Evolutionary conservation across 306 rosid species (phyloP).

Genomic region (Neltuma alba): DNA sequence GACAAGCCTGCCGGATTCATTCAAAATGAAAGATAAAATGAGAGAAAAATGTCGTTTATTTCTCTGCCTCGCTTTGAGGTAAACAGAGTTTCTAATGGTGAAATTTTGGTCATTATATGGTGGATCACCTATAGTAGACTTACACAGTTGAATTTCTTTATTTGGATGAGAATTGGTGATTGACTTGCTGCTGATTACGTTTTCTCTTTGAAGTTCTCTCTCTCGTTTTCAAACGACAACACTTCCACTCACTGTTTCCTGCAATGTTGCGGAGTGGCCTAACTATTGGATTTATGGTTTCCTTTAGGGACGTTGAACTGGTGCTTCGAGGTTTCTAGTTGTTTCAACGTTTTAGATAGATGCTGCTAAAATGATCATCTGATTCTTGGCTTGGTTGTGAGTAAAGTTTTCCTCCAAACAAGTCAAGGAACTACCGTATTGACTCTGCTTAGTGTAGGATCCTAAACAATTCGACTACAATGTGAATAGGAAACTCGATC

Average conservation of each 20-base stretch:
- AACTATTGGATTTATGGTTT: slow-evolving; percentile 11
- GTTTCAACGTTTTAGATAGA: background rate
- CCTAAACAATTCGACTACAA: background rate
- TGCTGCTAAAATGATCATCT: background rate
- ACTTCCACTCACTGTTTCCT: slow-evolving; percentile 5
- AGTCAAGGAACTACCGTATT: background rate
- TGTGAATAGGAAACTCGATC: background rate
- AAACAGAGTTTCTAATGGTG: slow-evolving; percentile 35
- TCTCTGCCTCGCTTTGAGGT: slow-evolving; percentile 40
- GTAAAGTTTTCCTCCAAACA: background rate
- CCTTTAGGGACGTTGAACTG: slow-evolving; percentile 4
- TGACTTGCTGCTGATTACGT: slow-evolving; percentile 18
- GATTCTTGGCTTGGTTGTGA: background rate
- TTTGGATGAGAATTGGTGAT: slow-evolving; percentile 14
- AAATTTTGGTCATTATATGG: slow-evolving; percentile 43
- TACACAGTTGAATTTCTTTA: slow-evolving; percentile 30
- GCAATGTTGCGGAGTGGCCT: background rate
- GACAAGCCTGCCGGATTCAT: slow-evolving; percentile 64
- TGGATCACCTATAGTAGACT: slow-evolving; percentile 31
- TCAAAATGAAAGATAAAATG: slow-evolving; percentile 45
- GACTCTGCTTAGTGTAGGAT: background rate
- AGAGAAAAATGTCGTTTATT: slow-evolving; percentile 35
- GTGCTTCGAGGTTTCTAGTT: slow-evolving; percentile 4
- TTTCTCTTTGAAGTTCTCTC: background rate
- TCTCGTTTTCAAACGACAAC: background rate